A percentile compares a stretch with the other conserved stretches of the same genome.
phyloP scores from a whole-genome alignment of 2,329 filamentous ascomycete genomes.

The Penicillium frequentans region DNA sequence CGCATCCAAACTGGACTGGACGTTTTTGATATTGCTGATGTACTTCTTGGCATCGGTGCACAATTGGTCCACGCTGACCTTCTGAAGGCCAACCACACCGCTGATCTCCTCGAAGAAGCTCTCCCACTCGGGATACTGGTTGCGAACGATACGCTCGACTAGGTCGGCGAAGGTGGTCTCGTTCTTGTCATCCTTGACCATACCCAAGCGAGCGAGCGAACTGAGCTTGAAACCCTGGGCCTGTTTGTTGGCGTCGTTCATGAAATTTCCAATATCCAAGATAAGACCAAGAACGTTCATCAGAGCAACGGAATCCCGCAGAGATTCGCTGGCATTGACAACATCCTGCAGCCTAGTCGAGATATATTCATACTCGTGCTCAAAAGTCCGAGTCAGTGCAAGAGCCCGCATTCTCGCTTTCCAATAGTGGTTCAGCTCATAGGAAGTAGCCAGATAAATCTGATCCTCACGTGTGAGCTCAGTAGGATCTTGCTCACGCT shows the following conservation, averaged over 20 bases:
- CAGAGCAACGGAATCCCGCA: conserved; percentile 86
- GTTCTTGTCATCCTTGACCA: conserved; percentile 99
- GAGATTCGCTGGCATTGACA: conserved; percentile 81
- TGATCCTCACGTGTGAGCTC: conserved; percentile 95
- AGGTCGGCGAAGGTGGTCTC: conserved; percentile 93
- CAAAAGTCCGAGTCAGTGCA: conserved; percentile 77
- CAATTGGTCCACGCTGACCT: conserved; percentile 92
- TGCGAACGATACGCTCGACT: conserved; percentile 92
- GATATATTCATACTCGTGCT: conserved; percentile 88
- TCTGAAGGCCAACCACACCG: conserved; percentile 75
- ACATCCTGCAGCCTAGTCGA: conserved; percentile 81
- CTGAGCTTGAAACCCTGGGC: conserved; percentile 97
- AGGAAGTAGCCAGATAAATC: conserved; percentile 89
- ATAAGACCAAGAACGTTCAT: conserved; percentile 97
- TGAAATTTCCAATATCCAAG: conserved; percentile 98
- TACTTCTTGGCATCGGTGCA: conserved; percentile 85
- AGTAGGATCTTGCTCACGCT: conserved; percentile 78
- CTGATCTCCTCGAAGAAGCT: conserved; percentile 80
- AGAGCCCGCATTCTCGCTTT: conserved; percentile 95
- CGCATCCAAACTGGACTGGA: conserved; percentile 86
- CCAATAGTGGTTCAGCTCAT: conserved; percentile 97
- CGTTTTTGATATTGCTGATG: conserved; percentile 90
- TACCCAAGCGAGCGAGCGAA: conserved; percentile 85
- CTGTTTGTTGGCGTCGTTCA: conserved; percentile 99
- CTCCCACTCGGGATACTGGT: conserved; percentile 96